Percentiles rank a stretch among this genome's conserved stretches.
phyloP scores from a whole-genome alignment of 2,329 filamentous ascomycete genomes.

The Macrophomina phaseolina region DNA sequence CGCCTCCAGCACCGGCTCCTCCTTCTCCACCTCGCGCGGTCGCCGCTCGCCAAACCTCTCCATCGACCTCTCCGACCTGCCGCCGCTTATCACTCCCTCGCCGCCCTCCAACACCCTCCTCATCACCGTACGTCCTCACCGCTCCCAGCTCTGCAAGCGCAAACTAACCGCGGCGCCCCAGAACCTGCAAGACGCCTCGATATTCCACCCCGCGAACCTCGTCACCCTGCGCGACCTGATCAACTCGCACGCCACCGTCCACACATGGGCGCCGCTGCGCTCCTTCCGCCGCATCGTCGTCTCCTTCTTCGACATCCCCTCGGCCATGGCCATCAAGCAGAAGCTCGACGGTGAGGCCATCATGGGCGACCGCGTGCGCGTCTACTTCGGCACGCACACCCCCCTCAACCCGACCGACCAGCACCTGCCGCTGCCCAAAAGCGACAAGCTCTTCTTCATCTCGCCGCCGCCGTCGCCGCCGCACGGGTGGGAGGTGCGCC shows the following conservation, averaged over 20 bases:
- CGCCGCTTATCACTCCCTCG: constrained; percentile 72
- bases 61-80: constrained; percentile 75
- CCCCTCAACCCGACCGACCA: constrained; percentile 47
- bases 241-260: constrained; percentile 70
- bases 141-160: neutral
- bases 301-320: constrained; percentile 73
- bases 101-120: constrained; percentile 83
- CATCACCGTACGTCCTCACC: constrained; percentile 62
- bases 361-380: constrained; percentile 63
- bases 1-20: constrained; percentile 29
- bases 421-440: constrained; percentile 55
- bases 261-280: constrained; percentile 80
- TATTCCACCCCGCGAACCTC: constrained; percentile 77
- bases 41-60: constrained; percentile 59
- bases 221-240: constrained; percentile 76
- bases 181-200: constrained; percentile 73
- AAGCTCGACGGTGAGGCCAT: constrained; percentile 76
- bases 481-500: constrained; percentile 67
- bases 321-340: constrained; percentile 72
- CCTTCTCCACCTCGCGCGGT: constrained; percentile 35
- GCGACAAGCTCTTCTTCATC: constrained; percentile 70
- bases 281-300: constrained; percentile 83
- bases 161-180: constrained; percentile 33
- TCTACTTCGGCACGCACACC: constrained; percentile 47
- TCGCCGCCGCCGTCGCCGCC: constrained; percentile 67